Evolutionary conservation across 768 basidiomycete genomes (phyloP).

Genomic region (Pisolithus marmoratus): DNA sequence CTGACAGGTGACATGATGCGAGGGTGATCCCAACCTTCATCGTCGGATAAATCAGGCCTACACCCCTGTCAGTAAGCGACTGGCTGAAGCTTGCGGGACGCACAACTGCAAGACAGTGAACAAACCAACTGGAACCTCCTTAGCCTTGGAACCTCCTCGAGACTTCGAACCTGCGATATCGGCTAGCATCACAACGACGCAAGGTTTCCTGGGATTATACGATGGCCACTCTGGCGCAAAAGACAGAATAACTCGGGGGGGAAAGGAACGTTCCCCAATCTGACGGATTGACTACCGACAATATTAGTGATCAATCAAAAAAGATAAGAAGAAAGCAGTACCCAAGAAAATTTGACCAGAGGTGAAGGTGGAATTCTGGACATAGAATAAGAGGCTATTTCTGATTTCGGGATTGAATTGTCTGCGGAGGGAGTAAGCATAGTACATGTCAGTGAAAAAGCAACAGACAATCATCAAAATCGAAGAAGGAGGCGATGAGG

Average conservation of each 20-base stretch:
- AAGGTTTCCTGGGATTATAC: slow-evolving; percentile 24
- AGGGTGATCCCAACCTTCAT: slow-evolving; percentile 45
- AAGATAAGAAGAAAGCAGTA: slow-evolving; percentile 12
- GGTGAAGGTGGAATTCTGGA: slow-evolving; percentile 26
- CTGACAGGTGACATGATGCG: slow-evolving; percentile 39
- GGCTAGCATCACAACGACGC: slow-evolving; percentile 44
- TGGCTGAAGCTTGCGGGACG: neutral
- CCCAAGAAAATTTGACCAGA: slow-evolving; percentile 34
- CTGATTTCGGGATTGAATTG: slow-evolving; percentile 31
- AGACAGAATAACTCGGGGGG: slow-evolving; percentile 42
- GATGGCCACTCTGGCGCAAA: slow-evolving; percentile 32
- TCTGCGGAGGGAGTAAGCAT: slow-evolving; percentile 36
- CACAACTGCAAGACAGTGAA: slow-evolving; percentile 52
- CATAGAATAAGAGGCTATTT: slow-evolving; percentile 27
- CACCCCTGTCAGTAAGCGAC: neutral
- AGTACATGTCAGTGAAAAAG: slow-evolving; percentile 20
- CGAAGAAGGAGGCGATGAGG: slow-evolving; percentile 48
- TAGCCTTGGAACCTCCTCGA: slow-evolving; percentile 25
- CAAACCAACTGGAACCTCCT: slow-evolving; percentile 42
- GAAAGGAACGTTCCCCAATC: slow-evolving; percentile 35
- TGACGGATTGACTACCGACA: slow-evolving; percentile 16
- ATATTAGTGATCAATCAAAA: slow-evolving; percentile 4
- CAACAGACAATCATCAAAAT: slow-evolving; percentile 56
- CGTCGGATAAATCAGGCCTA: slow-evolving; percentile 51
- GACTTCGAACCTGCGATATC: slow-evolving; percentile 40